Percentiles rank a stretch among this genome's conserved stretches.
Conservation (phyloP, 2,329 filamentous ascomycete species). For the Aspergillus spinulosporus region DNA sequence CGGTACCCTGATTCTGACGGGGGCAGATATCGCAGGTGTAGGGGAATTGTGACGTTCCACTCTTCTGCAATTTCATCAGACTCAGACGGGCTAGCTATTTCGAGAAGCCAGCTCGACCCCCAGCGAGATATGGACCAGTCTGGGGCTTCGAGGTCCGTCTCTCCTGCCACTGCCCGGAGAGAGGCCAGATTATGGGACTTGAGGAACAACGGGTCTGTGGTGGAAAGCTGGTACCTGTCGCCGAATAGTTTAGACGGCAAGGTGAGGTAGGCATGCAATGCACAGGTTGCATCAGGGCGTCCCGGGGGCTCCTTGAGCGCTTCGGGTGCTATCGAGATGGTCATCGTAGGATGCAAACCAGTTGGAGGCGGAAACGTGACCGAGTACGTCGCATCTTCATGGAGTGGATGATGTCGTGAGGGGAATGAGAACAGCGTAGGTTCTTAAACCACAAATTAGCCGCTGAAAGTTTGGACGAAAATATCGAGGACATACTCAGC, state of each 20-base stretch:
- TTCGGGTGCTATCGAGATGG: constrained; percentile 61
- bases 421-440: constrained; percentile 81
- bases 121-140: constrained; percentile 74
- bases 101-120: constrained; percentile 76
- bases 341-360: constrained; percentile 80
- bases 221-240: constrained; percentile 78
- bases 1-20: constrained; percentile 59
- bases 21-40: constrained; percentile 80
- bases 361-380: constrained; percentile 68
- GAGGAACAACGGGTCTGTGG: constrained; percentile 65
- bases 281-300: constrained; percentile 59
- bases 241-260: constrained; percentile 79
- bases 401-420: constrained; percentile 68
- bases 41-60: constrained; percentile 60
- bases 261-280: constrained; percentile 76
- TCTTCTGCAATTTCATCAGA: constrained; percentile 15
- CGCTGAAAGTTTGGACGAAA: neutral
- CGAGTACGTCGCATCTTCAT: constrained; percentile 56
- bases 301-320: constrained; percentile 51
- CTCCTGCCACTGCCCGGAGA: constrained; percentile 68
- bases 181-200: constrained; percentile 73
- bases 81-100: constrained; percentile 62
- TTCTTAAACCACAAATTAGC: constrained; percentile 44
- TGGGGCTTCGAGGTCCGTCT: constrained; percentile 87
- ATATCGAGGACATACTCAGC: constrained; percentile 51